Evolutionary conservation across 768 basidiomycete genomes (phyloP), one percentile per base, ranked within the genome.

Genomic region (Pleurotus tuber-regium): DNA sequence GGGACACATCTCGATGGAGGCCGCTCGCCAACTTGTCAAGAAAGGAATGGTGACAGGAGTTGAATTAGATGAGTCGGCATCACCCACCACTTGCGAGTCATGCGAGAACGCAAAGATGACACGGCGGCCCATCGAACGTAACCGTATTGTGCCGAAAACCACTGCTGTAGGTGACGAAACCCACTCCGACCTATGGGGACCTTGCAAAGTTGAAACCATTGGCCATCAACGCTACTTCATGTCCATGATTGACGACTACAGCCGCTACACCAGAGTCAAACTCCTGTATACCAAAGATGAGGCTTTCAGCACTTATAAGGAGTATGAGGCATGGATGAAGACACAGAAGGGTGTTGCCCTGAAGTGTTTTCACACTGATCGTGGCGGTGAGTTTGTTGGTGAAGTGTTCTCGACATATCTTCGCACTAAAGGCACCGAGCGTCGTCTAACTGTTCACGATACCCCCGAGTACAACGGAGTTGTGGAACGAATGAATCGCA

Each of bases 151-250:
- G 31, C 42, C 43, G 28, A 12, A 25, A 3, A 12, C 58, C 18
- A 26, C 11, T 6, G 28, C n/a, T 9, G 29, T 55, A 21, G 55
- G 54, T 9, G 54, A 52, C 25, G 43, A 55, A 33, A 44, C 71
- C 10, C 63, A 72, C 56, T 59, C 62, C 1, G 64, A 75, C 53
- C 29, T 74, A 2, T 75, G 71, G 70, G 70, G 68, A 12, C 70
- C 66, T 1, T 60, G 64, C 0, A 60, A 53, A 0, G 52, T 61
- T 1, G 31, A 35, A 5, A 67, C n/a, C 4, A 10, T 58, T 1
- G 46, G 56, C 0, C 52, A 54, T 14, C 50, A 57, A 14, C 28
- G 44, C 3, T 73, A 72, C 38, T 69, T 61, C 38, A 51, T 64
- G 19, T 57, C 56, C 2, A 69, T 62, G 50, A 68, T 59, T 1